These are phyloP conservation scores for Rhodotorula mucilaginosa DNA, from an alignment of 1,284 basidiomycete genomes.

Conservation along the genomic window DNA sequence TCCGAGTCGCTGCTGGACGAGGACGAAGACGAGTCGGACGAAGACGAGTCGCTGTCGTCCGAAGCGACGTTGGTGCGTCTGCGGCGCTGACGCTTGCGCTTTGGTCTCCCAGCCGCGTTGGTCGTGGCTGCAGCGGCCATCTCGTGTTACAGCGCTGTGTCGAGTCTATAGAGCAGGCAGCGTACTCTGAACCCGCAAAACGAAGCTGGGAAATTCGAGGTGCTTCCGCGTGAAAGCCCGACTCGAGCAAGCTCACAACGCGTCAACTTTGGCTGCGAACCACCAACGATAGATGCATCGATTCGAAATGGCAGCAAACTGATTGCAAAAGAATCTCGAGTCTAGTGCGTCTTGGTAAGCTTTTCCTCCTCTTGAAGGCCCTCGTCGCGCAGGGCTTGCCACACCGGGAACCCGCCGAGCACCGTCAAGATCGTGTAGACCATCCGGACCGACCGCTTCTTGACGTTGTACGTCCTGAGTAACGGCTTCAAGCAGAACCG, in stretches of 20 bases:
- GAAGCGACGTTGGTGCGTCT: constrained; percentile 16
- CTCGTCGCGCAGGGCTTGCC: constrained; percentile 10
- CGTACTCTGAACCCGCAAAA: neutral
- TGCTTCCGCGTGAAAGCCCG: neutral
- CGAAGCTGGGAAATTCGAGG: neutral
- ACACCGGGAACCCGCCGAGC: constrained; percentile 27
- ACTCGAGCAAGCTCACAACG: neutral
- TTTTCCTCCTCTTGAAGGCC: constrained; percentile 17
- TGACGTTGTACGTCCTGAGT: constrained; percentile 11
- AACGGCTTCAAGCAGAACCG: neutral
- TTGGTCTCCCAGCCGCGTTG: constrained; percentile 29
- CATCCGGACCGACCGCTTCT: neutral
- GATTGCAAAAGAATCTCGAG: neutral
- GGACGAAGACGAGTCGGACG: constrained; percentile 7
- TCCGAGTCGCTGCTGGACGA: neutral
- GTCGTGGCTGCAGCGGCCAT: constrained; percentile 32
- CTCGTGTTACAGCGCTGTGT: neutral
- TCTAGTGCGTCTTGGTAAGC: constrained; percentile 6
- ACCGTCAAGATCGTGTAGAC: constrained; percentile 9
- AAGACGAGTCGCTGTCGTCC: constrained; percentile 16
- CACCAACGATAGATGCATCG: too few species aligned
- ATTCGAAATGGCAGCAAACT: too few species aligned
- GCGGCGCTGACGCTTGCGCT: constrained; percentile 38
- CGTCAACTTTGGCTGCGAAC: too few species aligned
- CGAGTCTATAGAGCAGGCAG: neutral